These are phyloP conservation scores for Arachis hypogaea DNA, from an alignment of 306 rosid genomes.

Conservation along the genomic window DNA sequence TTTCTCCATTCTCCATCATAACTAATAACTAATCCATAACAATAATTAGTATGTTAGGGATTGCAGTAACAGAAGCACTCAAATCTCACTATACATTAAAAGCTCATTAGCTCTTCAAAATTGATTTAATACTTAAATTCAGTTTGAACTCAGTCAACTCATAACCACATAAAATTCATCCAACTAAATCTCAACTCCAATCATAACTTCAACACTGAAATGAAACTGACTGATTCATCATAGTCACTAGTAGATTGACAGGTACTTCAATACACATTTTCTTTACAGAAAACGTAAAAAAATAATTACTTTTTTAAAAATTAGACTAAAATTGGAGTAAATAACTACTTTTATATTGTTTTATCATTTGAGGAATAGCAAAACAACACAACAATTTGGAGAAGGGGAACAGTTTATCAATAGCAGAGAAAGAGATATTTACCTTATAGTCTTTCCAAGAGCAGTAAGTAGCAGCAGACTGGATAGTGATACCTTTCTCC, in stretches of 20 bases:
- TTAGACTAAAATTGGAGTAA: no score
- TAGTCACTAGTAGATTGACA: no score
- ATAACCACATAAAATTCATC: slow-evolving; percentile 6
- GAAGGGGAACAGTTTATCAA: neutral
- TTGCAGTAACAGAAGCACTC: slow-evolving; percentile 7
- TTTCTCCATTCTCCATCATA: neutral
- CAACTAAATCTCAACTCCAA: neutral
- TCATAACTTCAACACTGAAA: neutral
- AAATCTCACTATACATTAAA: neutral
- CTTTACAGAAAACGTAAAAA: no score
- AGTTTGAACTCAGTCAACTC: slow-evolving; percentile 2
- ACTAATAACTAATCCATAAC: neutral
- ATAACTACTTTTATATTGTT: no score
- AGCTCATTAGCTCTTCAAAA: neutral
- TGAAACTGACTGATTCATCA: no score
- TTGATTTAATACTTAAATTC: neutral
- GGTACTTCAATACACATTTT: no score
- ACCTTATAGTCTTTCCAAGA: slow-evolving; percentile 92
- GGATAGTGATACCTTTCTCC: slow-evolving; percentile 92
- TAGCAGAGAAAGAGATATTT: no score
- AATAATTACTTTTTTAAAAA: no score
- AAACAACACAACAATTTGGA: no score
- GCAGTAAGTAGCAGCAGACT: slow-evolving; percentile 93
- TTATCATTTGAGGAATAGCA: no score
- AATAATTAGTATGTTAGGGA: neutral